Base-by-base conservation (phyloP, 2,329 filamentous ascomycete genomes). In the Neoscytalidium dimidiatum region DNA sequence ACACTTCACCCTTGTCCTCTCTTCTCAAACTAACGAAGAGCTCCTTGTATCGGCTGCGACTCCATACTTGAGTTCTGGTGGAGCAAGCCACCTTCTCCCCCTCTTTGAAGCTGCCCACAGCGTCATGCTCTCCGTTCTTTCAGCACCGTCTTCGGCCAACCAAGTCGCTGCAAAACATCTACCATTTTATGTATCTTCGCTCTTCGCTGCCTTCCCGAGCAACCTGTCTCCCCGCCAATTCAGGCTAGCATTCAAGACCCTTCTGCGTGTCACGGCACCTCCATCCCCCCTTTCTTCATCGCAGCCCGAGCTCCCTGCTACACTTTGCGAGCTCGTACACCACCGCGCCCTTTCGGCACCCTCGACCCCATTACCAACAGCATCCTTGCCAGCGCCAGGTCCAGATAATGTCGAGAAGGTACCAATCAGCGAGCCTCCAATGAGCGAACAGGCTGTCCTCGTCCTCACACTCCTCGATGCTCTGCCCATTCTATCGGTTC, bases 81-180 rank as follows among this genome's bases (percentile, higher is more conserved):
- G 82, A 19, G 84, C 87, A 68, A 78, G 80, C 23, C 79, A 85
- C 51, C 81, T 91, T 9, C 78, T 89, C 2, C 84, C 88, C 44
- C 87, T 96, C n/a, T 96, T 96, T 71, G 94, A 97, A 77, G 88
- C 94, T 0, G 92, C 93, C 0, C 94, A 97, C 78, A 91, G 90
- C 68, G 87, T 94, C 46, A 86, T 92, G 69, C 85, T 97, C 5
- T 88, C 94, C 1, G 88, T 92, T 3, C 86, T 97, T 51, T 91
- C 91, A 0, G 90, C 91, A 60, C 92, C 93, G 0, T 88, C 91
- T 68, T 94, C 93, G 70, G 87, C 89, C 19, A 79, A 86, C 14
- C 71, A 31, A 17, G 80, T 96, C 23, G 89, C 92, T 17, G 85
- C 88, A 8, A 84, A 86, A 68, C 86, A 95, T 62, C 84, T 94